phyloP scores from a whole-genome alignment of 305 asterid species.

The Galium porrigens region DNA sequence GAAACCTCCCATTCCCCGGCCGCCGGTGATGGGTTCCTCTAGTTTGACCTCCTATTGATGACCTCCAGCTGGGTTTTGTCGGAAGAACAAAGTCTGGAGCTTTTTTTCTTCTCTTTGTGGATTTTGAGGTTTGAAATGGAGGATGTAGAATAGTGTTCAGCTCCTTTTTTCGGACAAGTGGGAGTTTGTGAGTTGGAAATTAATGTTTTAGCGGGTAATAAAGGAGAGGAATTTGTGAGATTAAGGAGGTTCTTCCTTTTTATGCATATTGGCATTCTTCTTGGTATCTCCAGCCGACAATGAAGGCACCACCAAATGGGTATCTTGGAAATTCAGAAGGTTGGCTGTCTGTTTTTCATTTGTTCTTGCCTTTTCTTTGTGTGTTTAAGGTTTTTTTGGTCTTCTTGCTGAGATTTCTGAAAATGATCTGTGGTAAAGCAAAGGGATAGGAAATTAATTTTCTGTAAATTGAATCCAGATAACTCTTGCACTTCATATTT shows the following conservation, averaged over 20 bases:
- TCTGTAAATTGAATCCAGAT: background rate
- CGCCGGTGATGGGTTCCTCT: slow-evolving; percentile 9
- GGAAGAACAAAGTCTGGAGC: slow-evolving; percentile 7
- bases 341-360: slow-evolving; percentile 21
- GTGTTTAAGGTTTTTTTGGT: background rate
- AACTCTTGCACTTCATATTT: background rate
- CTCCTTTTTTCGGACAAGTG: background rate
- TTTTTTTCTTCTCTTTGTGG: background rate
- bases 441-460: background rate
- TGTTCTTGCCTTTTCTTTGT: background rate
- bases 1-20: slow-evolving; percentile 21
- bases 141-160: background rate
- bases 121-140: slow-evolving; percentile 2
- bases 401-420: slow-evolving; percentile 8
- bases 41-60: slow-evolving; percentile 5
- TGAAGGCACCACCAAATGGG: slow-evolving; percentile 74
- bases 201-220: background rate
- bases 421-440: background rate
- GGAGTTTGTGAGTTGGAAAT: background rate
- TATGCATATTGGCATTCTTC: slow-evolving; percentile 2
- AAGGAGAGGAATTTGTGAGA: slow-evolving; percentile 3
- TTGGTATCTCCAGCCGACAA: slow-evolving; percentile 19
- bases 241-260: slow-evolving; percentile 18
- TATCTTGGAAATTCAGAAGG: slow-evolving; percentile 72
- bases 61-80: slow-evolving; percentile 4